These are phyloP conservation scores for Erythrophleum fordii DNA, from an alignment of 306 rosid species.

Conservation along the genomic window DNA sequence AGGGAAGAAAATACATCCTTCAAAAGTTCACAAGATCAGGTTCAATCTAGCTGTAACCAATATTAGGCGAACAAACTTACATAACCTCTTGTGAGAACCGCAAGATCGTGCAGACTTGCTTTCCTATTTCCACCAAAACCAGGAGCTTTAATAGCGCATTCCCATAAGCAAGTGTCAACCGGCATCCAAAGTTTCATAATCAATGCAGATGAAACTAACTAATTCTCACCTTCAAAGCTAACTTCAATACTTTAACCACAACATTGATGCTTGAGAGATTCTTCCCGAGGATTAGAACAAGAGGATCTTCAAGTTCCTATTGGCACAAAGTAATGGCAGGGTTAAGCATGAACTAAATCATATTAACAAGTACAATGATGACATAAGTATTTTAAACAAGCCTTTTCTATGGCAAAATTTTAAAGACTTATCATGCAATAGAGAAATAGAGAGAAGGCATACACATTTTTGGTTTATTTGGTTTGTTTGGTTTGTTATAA, in stretches of 20 bases:
- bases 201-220: slow-evolving; percentile 17
- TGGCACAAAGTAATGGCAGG: slow-evolving; percentile 19
- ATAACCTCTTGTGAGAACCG: slow-evolving; percentile 83
- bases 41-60: slow-evolving; percentile 13
- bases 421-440: background rate
- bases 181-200: slow-evolving; percentile 18
- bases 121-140: slow-evolving; percentile 95
- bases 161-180: slow-evolving; percentile 48
- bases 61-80: slow-evolving; percentile 48
- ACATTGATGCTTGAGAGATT: slow-evolving; percentile 81
- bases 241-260: slow-evolving; percentile 80
- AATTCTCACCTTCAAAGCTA: slow-evolving; percentile 78
- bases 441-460: slow-evolving; percentile 41
- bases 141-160: slow-evolving; percentile 95
- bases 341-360: background rate
- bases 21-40: background rate
- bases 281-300: slow-evolving; percentile 91
- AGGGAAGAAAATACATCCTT: slow-evolving; percentile 27
- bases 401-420: background rate
- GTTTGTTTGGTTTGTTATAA: slow-evolving; percentile 90
- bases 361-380: background rate
- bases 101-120: slow-evolving; percentile 80
- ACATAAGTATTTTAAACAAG: background rate
- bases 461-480: slow-evolving; percentile 95
- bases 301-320: slow-evolving; percentile 94